Base-by-base conservation (phyloP, 2,329 filamentous ascomycete species). In the Gnomoniopsis smithogilvyi region DNA sequence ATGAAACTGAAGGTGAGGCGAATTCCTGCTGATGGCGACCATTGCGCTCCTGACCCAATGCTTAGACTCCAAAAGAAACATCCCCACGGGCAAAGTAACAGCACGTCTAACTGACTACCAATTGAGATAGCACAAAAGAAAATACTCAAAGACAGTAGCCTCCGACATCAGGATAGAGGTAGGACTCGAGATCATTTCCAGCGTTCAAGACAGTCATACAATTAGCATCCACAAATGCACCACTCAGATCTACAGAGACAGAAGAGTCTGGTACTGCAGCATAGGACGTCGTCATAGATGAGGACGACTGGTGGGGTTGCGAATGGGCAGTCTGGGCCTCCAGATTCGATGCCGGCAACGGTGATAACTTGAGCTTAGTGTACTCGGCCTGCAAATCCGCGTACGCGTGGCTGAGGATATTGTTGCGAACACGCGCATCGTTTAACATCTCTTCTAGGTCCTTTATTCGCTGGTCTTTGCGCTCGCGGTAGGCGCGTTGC, bases 381-480 rank as follows among this genome's bases (percentile, higher is more conserved):
- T 76, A 77, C 63, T 79, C 76, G 53, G 70, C 64, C 51, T 82
- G 79, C 22, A 84, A 73, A n/a, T 70, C 67, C 30, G 75, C 71
- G 66, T 86, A 85, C 4, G 82, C 82, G 54, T 78, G 75, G 62
- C 78, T 78, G 55, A 87, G 78, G 36, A 77, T 75, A 60, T 79
- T 80, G 68, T 86, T 83, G 64, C 80, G 81, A 24, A 80, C 77
- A 62, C 80, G 79, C 52, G 84, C 73, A 19, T 81, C 78, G 50
- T 71, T 71, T 34, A 88, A 78, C 65, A 84, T 78, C 38, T 75
- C 68, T 68, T 88, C 85, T 21, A 88, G 79, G 64, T 88, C 85
- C 62, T 81, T 81, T 66, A 87, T 86, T 62, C 86, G 81, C 68
- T 87, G 84, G 67, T 88, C 83, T 66, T 86, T 87, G 55, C 84